phyloP scores from a whole-genome alignment of 2,329 filamentous ascomycete species.

The Microsporum canis region DNA sequence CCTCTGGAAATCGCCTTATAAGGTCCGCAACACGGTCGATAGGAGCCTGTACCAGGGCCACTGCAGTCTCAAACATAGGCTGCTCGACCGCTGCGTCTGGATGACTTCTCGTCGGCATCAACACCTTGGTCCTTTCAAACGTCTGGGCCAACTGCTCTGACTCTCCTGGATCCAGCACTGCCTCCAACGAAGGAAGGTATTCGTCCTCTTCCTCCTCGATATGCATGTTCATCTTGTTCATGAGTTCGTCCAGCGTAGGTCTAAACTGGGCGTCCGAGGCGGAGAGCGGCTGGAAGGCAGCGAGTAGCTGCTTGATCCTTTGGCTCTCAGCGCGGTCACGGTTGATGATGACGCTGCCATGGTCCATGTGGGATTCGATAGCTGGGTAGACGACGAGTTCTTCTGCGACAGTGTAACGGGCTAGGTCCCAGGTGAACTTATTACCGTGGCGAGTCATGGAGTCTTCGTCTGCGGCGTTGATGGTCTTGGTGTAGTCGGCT shows the following conservation, averaged over 20 bases:
- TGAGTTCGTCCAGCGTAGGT: slow-evolving; percentile 32
- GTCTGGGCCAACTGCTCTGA: slow-evolving; percentile 30
- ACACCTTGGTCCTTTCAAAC: slow-evolving; percentile 42
- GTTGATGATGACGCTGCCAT: slow-evolving; percentile 37
- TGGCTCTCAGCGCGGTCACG: slow-evolving; percentile 16
- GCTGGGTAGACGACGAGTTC: slow-evolving; percentile 46
- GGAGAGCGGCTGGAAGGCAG: slow-evolving; percentile 38
- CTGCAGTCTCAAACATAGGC: slow-evolving; percentile 45
- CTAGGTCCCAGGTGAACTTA: slow-evolving; percentile 43
- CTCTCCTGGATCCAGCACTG: slow-evolving; percentile 24
- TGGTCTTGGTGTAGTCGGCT: slow-evolving; percentile 35
- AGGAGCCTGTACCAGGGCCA: slow-evolving; percentile 44
- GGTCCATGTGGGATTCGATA: slow-evolving; percentile 39
- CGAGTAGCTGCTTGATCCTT: slow-evolving; percentile 39
- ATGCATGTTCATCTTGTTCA: slow-evolving; percentile 34
- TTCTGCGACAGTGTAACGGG: slow-evolving; percentile 42
- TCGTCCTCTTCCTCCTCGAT: slow-evolving; percentile 41
- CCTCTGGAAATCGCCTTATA: slow-evolving; percentile 41
- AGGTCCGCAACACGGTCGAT: slow-evolving; percentile 45
- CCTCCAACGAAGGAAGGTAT: slow-evolving; percentile 40
- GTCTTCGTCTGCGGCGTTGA: slow-evolving; percentile 33
- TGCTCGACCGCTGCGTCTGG: slow-evolving; percentile 37
- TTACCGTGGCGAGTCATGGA: slow-evolving; percentile 39
- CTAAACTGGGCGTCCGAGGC: slow-evolving; percentile 31
- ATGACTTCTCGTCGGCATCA: slow-evolving; percentile 43